Evolutionary conservation across 2,329 filamentous ascomycete genomes (phyloP), one percentile per base, ranked within the genome.

Genomic region (Zymoseptoria tritici): DNA sequence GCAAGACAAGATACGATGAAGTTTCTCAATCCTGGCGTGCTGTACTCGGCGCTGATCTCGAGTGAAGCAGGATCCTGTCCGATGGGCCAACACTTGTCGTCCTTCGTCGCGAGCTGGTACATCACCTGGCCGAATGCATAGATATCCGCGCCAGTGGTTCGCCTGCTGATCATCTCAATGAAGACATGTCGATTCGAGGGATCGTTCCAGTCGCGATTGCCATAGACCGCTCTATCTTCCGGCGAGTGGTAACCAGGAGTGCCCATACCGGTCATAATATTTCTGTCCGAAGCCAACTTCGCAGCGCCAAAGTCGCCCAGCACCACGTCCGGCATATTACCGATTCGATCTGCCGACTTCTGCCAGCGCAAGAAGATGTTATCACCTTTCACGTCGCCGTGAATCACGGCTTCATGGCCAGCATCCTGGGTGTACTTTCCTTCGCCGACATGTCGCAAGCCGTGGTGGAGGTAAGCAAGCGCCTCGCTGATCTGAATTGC

Each of bases 371-470:
- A 31, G 49, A 66, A 65, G 7, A 61, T 29, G 36, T 69, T 66
- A 7, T 63, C 63, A 1, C 21, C 26, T n/a, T 67, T 68, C 26
- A 67, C n/a, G 29, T 68, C 66, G 3, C 58, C 57, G 19, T 68
- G 66, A 2, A 67, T 57, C n/a, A 63, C 49, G 1, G 58, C 9
- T 1, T 29, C 22, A 20, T 64, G 61, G 6, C 54, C 29, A 8
- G 49, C 52, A 21, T 59, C 62, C 50, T 60, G 52, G 5, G 57
- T 62, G 42, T 60, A 63, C 19, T 51, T 54, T n/a, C 59, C 57
- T 11, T 46, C 49, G 11, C 26, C 58, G 2, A 13, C 16, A 19
- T 58, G 54, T 4, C 61, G 63, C n/a, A 63, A 59, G 11, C 66
- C 65, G 21, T 64, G 26, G 56, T 69, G 67, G 9, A 64, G 9